Conservation (phyloP, 2,329 filamentous ascomycete genomes). For the Rhinocladiella similis region DNA sequence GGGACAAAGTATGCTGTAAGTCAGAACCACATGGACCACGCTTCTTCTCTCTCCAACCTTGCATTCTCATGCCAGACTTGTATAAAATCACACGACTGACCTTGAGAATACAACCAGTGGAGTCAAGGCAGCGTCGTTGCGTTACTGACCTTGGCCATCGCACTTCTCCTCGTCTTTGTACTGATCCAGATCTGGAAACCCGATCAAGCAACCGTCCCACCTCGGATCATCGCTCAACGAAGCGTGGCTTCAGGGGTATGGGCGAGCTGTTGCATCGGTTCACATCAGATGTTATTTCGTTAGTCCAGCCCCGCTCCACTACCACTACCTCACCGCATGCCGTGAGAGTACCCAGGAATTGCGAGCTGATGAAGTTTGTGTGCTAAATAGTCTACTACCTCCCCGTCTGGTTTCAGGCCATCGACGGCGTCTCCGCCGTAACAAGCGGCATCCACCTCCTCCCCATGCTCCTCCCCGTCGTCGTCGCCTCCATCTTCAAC, state of each 20-base stretch:
- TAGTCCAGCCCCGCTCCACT: neutral
- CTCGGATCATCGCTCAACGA: constrained; percentile 17
- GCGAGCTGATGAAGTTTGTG: neutral
- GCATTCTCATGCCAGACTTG: too few species aligned
- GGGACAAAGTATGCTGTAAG: constrained; percentile 36
- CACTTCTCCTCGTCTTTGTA: constrained; percentile 14
- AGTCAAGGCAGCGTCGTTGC: constrained; percentile 18
- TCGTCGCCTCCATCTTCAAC: constrained; percentile 18
- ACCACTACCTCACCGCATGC: too few species aligned
- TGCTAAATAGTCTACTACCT: neutral
- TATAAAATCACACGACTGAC: too few species aligned
- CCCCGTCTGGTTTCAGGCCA: constrained; percentile 29
- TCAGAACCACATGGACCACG: too few species aligned
- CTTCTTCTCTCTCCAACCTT: too few species aligned
- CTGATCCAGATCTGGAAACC: constrained; percentile 10
- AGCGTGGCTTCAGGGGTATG: constrained; percentile 14
- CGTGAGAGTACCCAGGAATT: neutral
- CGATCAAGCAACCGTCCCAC: constrained; percentile 31
- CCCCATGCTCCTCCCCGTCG: constrained; percentile 7
- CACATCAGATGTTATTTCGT: constrained; percentile 5
- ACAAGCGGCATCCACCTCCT: constrained; percentile 27
- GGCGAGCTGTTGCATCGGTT: constrained; percentile 5
- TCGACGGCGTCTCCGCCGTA: constrained; percentile 28
- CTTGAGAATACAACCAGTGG: neutral
- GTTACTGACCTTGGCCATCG: constrained; percentile 16